Evolutionary conservation across 164 flowering plant species (phyloP).

Genomic region (Echeveria elegans): DNA sequence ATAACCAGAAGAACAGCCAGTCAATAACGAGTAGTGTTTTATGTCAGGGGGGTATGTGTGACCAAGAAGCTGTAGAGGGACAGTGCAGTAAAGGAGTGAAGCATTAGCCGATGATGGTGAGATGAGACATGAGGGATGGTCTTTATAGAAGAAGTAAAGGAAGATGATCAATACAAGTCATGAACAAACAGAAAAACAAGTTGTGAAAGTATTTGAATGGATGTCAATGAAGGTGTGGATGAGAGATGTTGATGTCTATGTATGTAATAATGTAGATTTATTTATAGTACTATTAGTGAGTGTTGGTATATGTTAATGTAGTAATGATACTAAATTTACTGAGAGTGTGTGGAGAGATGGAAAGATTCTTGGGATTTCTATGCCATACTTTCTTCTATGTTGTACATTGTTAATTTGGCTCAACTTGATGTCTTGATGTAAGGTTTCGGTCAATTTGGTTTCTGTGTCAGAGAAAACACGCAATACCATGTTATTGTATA

Average conservation of each 20-base stretch:
- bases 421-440: conserved; percentile 8
- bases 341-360: conserved; percentile 13
- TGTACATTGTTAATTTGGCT: conserved; percentile 8
- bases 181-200: conserved; percentile 12
- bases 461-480: conserved; percentile 22
- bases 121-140: conserved; percentile 3
- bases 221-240: background rate
- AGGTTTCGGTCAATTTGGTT: background rate
- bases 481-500: conserved; percentile 15
- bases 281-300: background rate
- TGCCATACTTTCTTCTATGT: conserved; percentile 17
- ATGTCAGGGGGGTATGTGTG: background rate
- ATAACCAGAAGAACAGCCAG: background rate
- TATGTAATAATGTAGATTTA: background rate
- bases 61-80: background rate
- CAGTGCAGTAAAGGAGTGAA: conserved; percentile 2
- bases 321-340: background rate
- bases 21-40: background rate
- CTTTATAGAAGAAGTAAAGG: conserved; percentile 10
- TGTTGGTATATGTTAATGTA: conserved; percentile 11
- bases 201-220: conserved; percentile 10
- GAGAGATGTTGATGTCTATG: background rate
- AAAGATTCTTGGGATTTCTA: conserved; percentile 14
- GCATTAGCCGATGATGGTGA: conserved; percentile 15
- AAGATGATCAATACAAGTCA: background rate